phyloP scores from a whole-genome alignment of 106 monocot species.

The Apostasia ramifera region DNA sequence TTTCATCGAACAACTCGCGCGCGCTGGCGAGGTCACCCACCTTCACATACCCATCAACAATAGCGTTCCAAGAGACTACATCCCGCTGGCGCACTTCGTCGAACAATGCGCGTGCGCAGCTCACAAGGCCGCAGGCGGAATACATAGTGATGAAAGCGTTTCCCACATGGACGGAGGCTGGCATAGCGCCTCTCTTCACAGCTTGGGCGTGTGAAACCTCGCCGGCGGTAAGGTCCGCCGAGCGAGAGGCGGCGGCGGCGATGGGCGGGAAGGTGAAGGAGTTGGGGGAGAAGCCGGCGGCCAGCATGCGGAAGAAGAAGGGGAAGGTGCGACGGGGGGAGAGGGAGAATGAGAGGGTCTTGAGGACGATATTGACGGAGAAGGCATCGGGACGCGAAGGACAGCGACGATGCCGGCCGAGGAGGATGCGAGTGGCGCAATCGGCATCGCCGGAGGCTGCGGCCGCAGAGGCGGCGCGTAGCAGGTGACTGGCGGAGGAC shows the following conservation, averaged over 20 bases:
- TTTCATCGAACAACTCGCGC: conserved; percentile 18
- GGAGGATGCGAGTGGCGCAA: conserved; percentile 13
- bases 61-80: conserved; percentile 26
- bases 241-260: conserved; percentile 8
- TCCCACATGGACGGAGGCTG: not conserved
- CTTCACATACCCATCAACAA: conserved; percentile 19
- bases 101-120: conserved; percentile 21
- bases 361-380: conserved; percentile 19
- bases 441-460: not conserved
- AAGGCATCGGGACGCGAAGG: conserved; percentile 12
- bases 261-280: conserved; percentile 30
- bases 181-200: conserved; percentile 16
- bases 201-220: conserved; percentile 20
- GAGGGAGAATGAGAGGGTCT: conserved; percentile 9
- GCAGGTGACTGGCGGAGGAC: not conserved
- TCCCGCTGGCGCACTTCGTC: conserved; percentile 25
- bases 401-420: not conserved
- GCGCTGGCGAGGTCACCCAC: conserved; percentile 17
- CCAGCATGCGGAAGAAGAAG: conserved; percentile 16
- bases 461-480: not conserved
- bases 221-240: conserved; percentile 1
- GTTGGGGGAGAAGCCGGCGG: conserved; percentile 19
- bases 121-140: conserved; percentile 12
- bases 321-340: conserved; percentile 6
- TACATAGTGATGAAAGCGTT: conserved; percentile 34